A percentile compares a stretch with the other conserved stretches of the same genome.
Conservation (phyloP, 139 green algal genomes). For the Axilococcus clingmanii region DNA sequence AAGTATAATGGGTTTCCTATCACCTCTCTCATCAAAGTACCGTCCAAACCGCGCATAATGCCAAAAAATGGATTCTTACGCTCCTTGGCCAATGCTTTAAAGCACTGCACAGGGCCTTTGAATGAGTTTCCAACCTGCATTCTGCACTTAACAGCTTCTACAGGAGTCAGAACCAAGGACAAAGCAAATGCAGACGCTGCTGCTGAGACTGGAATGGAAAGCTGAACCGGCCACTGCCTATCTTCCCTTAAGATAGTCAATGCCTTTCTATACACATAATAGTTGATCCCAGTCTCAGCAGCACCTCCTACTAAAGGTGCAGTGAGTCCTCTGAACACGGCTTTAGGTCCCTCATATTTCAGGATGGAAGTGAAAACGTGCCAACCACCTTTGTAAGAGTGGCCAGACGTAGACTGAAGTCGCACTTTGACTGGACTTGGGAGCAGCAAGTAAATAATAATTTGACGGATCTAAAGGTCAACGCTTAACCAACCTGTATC, state of each 20-base stretch:
- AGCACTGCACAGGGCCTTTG: slow-evolving; percentile 32
- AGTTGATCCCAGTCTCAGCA: slow-evolving; percentile 70
- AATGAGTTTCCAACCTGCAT: slow-evolving; percentile 40
- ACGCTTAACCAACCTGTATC: neutral
- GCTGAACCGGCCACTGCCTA: neutral
- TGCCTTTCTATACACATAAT: slow-evolving; percentile 33
- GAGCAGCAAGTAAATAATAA: neutral
- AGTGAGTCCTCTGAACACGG: slow-evolving; percentile 56
- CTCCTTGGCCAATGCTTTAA: slow-evolving; percentile 33
- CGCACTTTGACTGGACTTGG: slow-evolving; percentile 58
- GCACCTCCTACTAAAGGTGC: slow-evolving; percentile 65
- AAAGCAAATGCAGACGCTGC: slow-evolving; percentile 48
- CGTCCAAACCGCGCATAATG: slow-evolving; percentile 46
- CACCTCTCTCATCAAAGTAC: slow-evolving; percentile 57
- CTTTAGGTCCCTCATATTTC: slow-evolving; percentile 46
- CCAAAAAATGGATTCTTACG: slow-evolving; percentile 40
- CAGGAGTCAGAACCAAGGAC: slow-evolving; percentile 50
- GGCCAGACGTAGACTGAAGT: slow-evolving; percentile 37
- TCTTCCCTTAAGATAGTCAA: slow-evolving; percentile 4
- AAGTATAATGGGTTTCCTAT: slow-evolving; percentile 76
- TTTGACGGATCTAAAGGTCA: neutral
- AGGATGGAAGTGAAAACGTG: slow-evolving; percentile 44
- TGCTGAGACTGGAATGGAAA: slow-evolving; percentile 27
- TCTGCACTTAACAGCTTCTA: slow-evolving; percentile 69
- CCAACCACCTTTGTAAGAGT: slow-evolving; percentile 29